phyloP scores from a whole-genome alignment of 1,139 yeast species.

The Hemisphaericaspora subhashii region DNA sequence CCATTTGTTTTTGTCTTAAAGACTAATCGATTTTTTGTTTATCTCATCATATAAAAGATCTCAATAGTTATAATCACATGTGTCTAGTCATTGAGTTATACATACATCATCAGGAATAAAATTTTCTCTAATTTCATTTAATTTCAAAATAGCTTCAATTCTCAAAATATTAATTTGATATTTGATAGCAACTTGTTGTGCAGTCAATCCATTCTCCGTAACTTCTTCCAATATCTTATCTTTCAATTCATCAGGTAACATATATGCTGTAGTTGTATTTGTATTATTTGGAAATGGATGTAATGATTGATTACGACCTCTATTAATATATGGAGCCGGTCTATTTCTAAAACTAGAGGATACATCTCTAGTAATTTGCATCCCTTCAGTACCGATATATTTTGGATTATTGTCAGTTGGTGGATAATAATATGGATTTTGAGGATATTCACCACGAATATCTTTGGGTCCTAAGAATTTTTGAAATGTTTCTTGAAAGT shows the following conservation, averaged over 20 bases:
- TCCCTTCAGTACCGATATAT: slow-evolving; percentile 68
- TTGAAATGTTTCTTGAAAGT: slow-evolving; percentile 17
- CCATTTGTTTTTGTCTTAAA: slow-evolving; percentile 69
- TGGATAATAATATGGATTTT: slow-evolving; percentile 74
- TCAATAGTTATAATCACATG: too few species aligned
- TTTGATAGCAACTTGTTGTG: slow-evolving; percentile 76
- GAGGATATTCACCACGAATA: slow-evolving; percentile 75
- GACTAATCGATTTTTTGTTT: slow-evolving; percentile 65
- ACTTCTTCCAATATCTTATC: slow-evolving; percentile 59
- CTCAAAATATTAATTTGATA: slow-evolving; percentile 82
- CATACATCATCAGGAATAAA: slow-evolving; percentile 61
- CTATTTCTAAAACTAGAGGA: too few species aligned
- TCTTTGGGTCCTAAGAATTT: slow-evolving; percentile 81
- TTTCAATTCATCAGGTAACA: slow-evolving; percentile 60
- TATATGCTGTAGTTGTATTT: slow-evolving; percentile 65
- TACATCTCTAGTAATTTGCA: too few species aligned
- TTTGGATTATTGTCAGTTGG: slow-evolving; percentile 74
- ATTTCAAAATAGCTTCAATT: slow-evolving; percentile 77
- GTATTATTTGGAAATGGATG: slow-evolving; percentile 82
- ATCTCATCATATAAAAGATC: slow-evolving; percentile 24
- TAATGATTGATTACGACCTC: too few species aligned
- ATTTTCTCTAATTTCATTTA: slow-evolving; percentile 61
- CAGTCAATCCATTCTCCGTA: slow-evolving; percentile 49
- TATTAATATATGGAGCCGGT: too few species aligned
- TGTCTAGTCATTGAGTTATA: too few species aligned